These are phyloP conservation scores for Casuarina equisetifolia DNA, from an alignment of 306 rosid species.

Conservation along the genomic window DNA sequence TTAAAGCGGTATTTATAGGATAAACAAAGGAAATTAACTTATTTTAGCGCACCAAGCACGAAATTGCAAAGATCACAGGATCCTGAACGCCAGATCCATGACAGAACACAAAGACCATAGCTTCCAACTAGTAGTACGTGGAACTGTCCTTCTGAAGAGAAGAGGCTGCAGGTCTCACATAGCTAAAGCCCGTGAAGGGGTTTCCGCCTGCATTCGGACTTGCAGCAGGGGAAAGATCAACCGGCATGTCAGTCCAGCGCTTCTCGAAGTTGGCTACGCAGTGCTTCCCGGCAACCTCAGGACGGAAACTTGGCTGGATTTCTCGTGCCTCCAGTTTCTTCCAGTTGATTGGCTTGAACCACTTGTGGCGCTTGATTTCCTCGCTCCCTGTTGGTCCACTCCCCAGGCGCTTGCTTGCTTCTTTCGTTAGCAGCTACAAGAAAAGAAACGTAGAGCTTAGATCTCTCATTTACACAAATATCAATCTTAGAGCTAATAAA, in stretches of 20 bases:
- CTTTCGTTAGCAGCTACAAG: conserved; percentile 82
- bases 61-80: not conserved
- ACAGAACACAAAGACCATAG: not conserved
- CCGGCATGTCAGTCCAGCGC: conserved; percentile 93
- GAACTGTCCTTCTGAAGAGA: conserved; percentile 58
- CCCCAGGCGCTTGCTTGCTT: conserved; percentile 69
- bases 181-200: conserved; percentile 72
- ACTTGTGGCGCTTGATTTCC: conserved; percentile 83
- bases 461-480: conserved; percentile 7
- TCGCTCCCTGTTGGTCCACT: conserved; percentile 60
- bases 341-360: conserved; percentile 92
- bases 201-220: conserved; percentile 75
- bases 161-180: conserved; percentile 78
- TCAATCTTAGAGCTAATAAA: not conserved
- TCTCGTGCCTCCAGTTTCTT: conserved; percentile 69
- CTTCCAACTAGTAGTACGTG: conserved; percentile 15
- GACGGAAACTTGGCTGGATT: conserved; percentile 87
- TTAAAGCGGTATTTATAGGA: not conserved
- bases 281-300: conserved; percentile 76
- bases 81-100: not conserved
- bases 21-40: not conserved
- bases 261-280: conserved; percentile 95
- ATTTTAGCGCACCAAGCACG: too few species aligned
- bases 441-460: not conserved
- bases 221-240: conserved; percentile 79